Conservation (phyloP, 495 filamentous ascomycete genomes). For the Penicillium canariense region DNA sequence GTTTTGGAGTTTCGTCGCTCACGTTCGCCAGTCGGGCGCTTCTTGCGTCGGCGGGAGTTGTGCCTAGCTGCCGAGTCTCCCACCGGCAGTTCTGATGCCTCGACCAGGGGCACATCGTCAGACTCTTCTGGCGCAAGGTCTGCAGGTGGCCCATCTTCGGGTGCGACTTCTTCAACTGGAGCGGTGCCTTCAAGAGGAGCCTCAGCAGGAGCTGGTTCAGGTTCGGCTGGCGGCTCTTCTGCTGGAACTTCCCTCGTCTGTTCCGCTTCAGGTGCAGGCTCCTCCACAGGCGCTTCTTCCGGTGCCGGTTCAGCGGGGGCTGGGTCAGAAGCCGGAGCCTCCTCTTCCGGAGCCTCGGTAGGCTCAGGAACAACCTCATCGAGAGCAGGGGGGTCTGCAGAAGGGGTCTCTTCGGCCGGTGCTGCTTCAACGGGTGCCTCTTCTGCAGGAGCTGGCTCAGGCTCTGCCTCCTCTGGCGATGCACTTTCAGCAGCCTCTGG, state of each 20-base stretch:
- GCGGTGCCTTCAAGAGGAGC: constrained; percentile 7
- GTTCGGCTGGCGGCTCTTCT: constrained; percentile 8
- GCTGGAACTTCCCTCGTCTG: constrained; percentile 6
- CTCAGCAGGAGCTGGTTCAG: constrained; percentile 4
- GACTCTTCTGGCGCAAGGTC: constrained; percentile 17
- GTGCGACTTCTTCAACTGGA: constrained; percentile 3
- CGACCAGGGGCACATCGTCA: constrained; percentile 7
- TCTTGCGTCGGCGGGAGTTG: constrained; percentile 31
- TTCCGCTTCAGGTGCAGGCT: not conserved
- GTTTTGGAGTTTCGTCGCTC: constrained; percentile 39
- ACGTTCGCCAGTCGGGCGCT: constrained; percentile 26
- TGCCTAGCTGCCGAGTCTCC: constrained; percentile 14
- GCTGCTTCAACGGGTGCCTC: not conserved
- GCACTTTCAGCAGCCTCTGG: not conserved
- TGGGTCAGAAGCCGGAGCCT: constrained; percentile 5
- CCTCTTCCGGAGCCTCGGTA: not conserved
- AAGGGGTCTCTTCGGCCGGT: not conserved
- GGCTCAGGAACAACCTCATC: not conserved
- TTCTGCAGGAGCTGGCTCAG: not conserved
- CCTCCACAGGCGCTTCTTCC: constrained; percentile 4
- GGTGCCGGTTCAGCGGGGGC: constrained; percentile 13
- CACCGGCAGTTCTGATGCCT: constrained; percentile 11
- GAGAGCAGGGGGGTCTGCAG: not conserved
- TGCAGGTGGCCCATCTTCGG: constrained; percentile 4
- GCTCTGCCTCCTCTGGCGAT: not conserved